phyloP scores from a whole-genome alignment of 805 yeast species.

The Debaryomyces castellii region DNA sequence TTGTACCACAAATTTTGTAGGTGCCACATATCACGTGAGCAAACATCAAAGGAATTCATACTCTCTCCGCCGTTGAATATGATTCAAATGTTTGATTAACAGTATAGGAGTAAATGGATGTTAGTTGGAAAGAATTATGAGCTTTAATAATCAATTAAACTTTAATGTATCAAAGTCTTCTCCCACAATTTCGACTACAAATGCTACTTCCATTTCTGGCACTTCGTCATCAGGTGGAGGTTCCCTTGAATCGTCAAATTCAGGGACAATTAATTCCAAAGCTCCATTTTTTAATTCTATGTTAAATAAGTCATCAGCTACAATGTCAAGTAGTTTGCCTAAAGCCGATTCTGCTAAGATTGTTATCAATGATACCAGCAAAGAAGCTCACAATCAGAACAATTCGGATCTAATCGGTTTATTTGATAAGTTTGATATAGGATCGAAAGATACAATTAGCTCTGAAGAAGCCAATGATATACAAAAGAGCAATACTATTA shows the following conservation, averaged over 20 bases:
- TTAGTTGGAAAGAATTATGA: slow-evolving; percentile 15
- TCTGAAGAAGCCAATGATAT: neutral
- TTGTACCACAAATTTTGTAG: neutral
- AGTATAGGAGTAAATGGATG: neutral
- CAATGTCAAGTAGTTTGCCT: slow-evolving; percentile 5
- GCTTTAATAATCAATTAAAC: slow-evolving; percentile 27
- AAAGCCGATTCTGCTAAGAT: slow-evolving; percentile 18
- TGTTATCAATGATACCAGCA: slow-evolving; percentile 12
- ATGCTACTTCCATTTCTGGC: slow-evolving; percentile 25
- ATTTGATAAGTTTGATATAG: slow-evolving; percentile 35
- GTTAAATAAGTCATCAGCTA: slow-evolving; percentile 8
- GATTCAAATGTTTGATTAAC: too few species aligned
- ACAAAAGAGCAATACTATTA: too few species aligned
- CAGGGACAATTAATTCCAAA: slow-evolving; percentile 7
- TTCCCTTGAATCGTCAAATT: slow-evolving; percentile 4
- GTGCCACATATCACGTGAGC: neutral
- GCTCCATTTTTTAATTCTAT: slow-evolving; percentile 19
- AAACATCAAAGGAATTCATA: neutral
- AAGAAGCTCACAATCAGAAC: neutral
- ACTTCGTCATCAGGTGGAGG: slow-evolving; percentile 9
- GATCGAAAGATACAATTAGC: slow-evolving; percentile 1
- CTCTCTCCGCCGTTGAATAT: neutral
- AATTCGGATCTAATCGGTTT: slow-evolving; percentile 28
- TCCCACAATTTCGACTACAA: slow-evolving; percentile 43
- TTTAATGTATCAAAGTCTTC: slow-evolving; percentile 39